Conservation (phyloP, 306 rosid species). For the Chamaecrista fasciculata region DNA sequence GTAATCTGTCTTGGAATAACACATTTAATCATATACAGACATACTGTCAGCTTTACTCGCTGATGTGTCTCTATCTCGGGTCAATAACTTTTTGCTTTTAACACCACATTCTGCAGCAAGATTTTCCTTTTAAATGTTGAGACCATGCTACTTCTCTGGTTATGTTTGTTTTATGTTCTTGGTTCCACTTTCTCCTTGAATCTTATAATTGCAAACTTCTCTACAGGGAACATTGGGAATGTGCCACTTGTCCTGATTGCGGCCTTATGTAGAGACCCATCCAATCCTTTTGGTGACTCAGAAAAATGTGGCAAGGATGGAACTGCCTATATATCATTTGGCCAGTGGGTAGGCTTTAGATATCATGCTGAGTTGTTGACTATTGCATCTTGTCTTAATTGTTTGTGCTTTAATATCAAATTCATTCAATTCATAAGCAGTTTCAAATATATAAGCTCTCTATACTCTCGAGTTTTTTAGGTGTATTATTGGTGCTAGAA, state of each 20-base stretch:
- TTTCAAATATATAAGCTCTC: conserved; percentile 5
- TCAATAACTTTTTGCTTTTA: not conserved
- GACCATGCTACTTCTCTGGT: not conserved
- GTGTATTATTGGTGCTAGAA: conserved; percentile 12
- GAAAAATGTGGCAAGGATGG: conserved; percentile 79
- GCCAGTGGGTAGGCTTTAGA: conserved; percentile 89
- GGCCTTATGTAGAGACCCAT: conserved; percentile 80
- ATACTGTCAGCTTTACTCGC: not conserved
- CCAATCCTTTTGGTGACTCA: conserved; percentile 81
- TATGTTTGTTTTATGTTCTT: not conserved
- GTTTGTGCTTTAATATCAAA: conserved; percentile 19
- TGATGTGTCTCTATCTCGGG: not conserved
- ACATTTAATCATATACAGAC: not conserved
- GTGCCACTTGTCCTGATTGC: conserved; percentile 94
- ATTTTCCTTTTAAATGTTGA: not conserved
- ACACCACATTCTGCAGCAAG: not conserved
- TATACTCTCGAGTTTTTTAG: not conserved
- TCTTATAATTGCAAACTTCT: conserved; percentile 9
- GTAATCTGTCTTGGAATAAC: not conserved
- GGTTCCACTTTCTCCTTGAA: conserved; percentile 3
- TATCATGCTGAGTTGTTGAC: conserved; percentile 18
- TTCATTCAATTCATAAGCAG: not conserved
- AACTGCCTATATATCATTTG: conserved; percentile 93
- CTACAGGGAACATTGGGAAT: conserved; percentile 94
- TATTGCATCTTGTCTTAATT: conserved; percentile 12